A percentile compares a stretch with the other conserved stretches of the same genome.
These are phyloP conservation scores for Hypoxylon cercidicola DNA, from an alignment of 495 filamentous ascomycete genomes.

Conservation along the genomic window DNA sequence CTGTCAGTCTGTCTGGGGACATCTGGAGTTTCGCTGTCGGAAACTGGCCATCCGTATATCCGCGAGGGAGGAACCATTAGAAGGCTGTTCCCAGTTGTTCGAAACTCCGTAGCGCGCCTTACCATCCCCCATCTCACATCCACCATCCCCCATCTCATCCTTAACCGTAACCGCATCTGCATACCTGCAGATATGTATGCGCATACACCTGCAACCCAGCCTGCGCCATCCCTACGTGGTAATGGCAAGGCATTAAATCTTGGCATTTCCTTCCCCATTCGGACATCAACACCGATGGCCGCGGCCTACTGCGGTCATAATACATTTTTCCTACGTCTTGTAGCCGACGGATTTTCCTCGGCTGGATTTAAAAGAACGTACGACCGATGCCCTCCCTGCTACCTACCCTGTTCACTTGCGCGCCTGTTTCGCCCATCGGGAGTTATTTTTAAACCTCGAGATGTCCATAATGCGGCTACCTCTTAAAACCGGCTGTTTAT, in stretches of 20 bases:
- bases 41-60: conserved; percentile 46
- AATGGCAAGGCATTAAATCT: neutral
- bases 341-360: conserved; percentile 17
- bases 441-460: conserved; percentile 39
- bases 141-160: too few relatives aligned
- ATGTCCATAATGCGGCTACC: conserved; percentile 15
- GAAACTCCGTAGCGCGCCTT: conserved; percentile 37
- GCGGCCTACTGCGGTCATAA: too few relatives aligned
- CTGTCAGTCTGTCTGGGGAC: too few relatives aligned
- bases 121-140: neutral
- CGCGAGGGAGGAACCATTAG: conserved; percentile 25
- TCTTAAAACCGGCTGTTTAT: conserved; percentile 19
- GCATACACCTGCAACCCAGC: too few relatives aligned
- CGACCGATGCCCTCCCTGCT: neutral
- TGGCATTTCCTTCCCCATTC: conserved; percentile 17
- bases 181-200: too few relatives aligned
- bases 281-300: conserved; percentile 18
- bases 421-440: conserved; percentile 20
- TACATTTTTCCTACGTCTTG: too few relatives aligned
- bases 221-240: neutral
- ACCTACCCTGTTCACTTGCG: conserved; percentile 5
- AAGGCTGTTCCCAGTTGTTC: conserved; percentile 7
- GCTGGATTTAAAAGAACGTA: conserved; percentile 41
- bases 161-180: too few relatives aligned
- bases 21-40: conserved; percentile 38